Evolutionary conservation across 352 stramenopile species (phyloP).

Genomic region (Elongisporangium undulatum): DNA sequence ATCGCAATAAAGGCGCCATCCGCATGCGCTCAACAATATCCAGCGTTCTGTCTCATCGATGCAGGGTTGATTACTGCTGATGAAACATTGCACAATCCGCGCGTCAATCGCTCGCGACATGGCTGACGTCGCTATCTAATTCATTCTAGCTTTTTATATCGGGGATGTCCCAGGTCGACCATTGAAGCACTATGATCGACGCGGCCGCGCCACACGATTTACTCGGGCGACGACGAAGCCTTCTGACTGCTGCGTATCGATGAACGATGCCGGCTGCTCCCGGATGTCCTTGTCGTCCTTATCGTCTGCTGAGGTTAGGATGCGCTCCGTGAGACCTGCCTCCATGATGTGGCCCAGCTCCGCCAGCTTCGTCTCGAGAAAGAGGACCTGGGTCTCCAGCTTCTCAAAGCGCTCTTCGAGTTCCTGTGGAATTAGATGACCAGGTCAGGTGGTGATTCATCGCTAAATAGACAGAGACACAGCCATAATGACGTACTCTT

Average conservation of each 20-base stretch:
- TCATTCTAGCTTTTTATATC: neutral
- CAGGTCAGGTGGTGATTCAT: neutral
- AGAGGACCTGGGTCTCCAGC: conserved; percentile 38
- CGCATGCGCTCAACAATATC: neutral
- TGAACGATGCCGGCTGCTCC: too few species aligned
- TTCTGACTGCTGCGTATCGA: neutral
- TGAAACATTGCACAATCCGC: neutral
- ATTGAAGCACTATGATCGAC: neutral
- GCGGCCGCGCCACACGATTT: neutral
- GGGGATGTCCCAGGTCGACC: too few species aligned
- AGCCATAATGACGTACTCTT: conserved; percentile 7
- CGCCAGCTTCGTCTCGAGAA: conserved; percentile 36
- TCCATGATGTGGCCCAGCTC: conserved; percentile 32
- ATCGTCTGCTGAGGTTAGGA: conserved; percentile 6
- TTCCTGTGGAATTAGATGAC: conserved; percentile 13
- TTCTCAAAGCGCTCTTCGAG: conserved; percentile 45
- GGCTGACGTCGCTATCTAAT: neutral
- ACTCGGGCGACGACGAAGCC: neutral
- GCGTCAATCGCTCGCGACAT: neutral
- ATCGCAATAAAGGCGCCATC: neutral
- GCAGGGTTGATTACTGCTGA: too few species aligned
- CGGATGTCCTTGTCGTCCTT: conserved; percentile 5
- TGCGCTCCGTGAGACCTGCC: conserved; percentile 11
- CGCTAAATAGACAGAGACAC: conserved; percentile 3
- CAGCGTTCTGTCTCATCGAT: neutral